Conservation (phyloP, 306 rosid species). For the Trifolium fragiferum region DNA sequence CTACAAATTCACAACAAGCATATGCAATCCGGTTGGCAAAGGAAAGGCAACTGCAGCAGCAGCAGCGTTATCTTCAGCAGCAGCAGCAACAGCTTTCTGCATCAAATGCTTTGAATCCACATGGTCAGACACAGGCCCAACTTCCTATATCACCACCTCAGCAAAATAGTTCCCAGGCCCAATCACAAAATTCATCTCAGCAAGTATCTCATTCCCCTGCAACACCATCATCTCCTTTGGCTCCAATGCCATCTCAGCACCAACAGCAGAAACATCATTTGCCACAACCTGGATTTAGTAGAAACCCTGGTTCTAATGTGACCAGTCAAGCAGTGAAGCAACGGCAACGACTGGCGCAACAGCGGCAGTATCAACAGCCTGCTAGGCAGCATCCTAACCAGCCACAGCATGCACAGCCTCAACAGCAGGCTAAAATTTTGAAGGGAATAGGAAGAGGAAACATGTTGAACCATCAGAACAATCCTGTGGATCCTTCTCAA, state of each 20-base stretch:
- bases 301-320: constrained; percentile 76
- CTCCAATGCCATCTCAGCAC: constrained; percentile 73
- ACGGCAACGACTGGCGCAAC: constrained; percentile 74
- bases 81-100: constrained; percentile 72
- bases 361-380: constrained; percentile 77
- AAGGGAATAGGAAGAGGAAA: constrained; percentile 91
- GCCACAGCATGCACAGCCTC: constrained; percentile 74
- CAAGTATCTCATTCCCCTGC: constrained; percentile 63
- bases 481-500: constrained; percentile 72
- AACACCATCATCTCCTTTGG: constrained; percentile 74
- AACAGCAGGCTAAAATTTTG: constrained; percentile 73
- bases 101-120: constrained; percentile 68
- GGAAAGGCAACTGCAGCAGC: constrained; percentile 78
- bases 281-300: constrained; percentile 74
- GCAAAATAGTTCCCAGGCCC: constrained; percentile 75
- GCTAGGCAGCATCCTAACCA: constrained; percentile 93
- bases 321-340: constrained; percentile 77
- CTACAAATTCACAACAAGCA: constrained; percentile 69
- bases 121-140: constrained; percentile 70
- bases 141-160: constrained; percentile 68
- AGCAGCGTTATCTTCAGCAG: constrained; percentile 72
- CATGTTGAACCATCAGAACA: constrained; percentile 66
- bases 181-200: constrained; percentile 71
- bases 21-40: constrained; percentile 69
- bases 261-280: constrained; percentile 90